Percentiles rank a stretch among this genome's conserved stretches.
phyloP scores from a whole-genome alignment of 2,329 filamentous ascomycete species.

The Aspergillus phoenicis region DNA sequence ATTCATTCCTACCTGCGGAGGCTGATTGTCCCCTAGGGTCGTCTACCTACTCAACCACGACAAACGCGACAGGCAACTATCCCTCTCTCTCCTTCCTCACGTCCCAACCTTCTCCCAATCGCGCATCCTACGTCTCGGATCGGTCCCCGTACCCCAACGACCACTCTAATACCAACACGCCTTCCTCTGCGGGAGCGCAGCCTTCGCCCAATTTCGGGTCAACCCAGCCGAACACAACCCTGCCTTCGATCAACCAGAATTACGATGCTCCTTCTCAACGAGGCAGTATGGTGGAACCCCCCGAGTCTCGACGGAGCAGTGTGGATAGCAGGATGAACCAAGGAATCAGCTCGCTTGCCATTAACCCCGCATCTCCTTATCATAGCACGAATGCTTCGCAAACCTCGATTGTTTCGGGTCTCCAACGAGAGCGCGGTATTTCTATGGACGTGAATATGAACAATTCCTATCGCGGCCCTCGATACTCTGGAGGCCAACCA shows the following conservation, averaged over 20 bases:
- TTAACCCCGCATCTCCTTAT: conserved; percentile 52
- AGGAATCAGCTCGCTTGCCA: conserved; percentile 50
- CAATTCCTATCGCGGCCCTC: conserved; percentile 41
- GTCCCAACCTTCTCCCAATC: conserved; percentile 50
- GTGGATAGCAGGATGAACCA: conserved; percentile 54
- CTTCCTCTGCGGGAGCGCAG: conserved; percentile 42
- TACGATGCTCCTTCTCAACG: conserved; percentile 54
- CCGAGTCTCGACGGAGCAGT: conserved; percentile 53
- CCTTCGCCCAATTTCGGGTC: conserved; percentile 43
- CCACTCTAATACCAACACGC: conserved; percentile 35
- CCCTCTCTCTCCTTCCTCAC: conserved; percentile 47
- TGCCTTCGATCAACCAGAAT: conserved; percentile 63
- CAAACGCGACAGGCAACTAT: conserved; percentile 48
- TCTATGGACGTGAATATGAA: conserved; percentile 40
- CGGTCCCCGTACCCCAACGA: conserved; percentile 47
- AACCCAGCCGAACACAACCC: conserved; percentile 44
- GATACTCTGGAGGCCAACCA: conserved; percentile 44
- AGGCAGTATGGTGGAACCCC: conserved; percentile 43
- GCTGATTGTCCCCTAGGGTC: conserved; percentile 43
- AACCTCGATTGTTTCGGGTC: conserved; percentile 47
- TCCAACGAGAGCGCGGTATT: conserved; percentile 48
- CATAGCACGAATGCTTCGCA: conserved; percentile 51
- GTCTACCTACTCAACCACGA: conserved; percentile 52
- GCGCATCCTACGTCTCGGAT: conserved; percentile 41
- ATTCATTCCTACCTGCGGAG: conserved; percentile 14